Conservation (phyloP, 441 rosid genomes). For the Bocquillonia castaneifolia region DNA sequence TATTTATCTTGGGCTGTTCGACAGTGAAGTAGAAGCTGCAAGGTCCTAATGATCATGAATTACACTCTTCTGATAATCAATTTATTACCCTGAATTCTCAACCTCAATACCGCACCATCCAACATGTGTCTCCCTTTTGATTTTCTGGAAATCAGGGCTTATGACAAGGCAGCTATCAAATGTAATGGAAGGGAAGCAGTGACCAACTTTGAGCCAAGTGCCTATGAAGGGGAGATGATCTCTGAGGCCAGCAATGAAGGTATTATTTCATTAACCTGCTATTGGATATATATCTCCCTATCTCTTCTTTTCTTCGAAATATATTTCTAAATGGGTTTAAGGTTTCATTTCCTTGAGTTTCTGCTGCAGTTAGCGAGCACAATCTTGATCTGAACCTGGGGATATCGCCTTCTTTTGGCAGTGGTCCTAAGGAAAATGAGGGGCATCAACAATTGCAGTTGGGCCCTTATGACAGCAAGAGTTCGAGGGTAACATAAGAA, state of each 20-base stretch:
- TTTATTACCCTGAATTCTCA: conserved; percentile 47
- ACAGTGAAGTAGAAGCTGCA: conserved; percentile 89
- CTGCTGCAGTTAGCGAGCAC: conserved; percentile 40
- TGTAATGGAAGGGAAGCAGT: conserved; percentile 78
- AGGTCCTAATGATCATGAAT: conserved; percentile 77
- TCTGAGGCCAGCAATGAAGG: conserved; percentile 53
- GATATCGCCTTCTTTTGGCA: conserved; percentile 48
- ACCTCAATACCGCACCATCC: conserved; percentile 43
- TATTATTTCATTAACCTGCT: conserved; percentile 20
- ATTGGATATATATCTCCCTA: background rate
- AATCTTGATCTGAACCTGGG: conserved; percentile 79
- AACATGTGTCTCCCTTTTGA: conserved; percentile 44
- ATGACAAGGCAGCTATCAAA: conserved; percentile 89
- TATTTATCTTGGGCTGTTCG: conserved; percentile 85
- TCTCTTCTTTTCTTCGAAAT: background rate
- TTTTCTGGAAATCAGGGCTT: conserved; percentile 75
- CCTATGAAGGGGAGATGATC: conserved; percentile 54
- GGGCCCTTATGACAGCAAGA: conserved; percentile 31
- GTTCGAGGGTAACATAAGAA: conserved; percentile 43
- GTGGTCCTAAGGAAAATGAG: conserved; percentile 40
- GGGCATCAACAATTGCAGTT: conserved; percentile 38
- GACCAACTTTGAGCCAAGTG: conserved; percentile 74
- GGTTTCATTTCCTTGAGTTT: background rate
- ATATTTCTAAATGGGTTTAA: background rate
- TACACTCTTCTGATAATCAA: conserved; percentile 46